Conservation (phyloP, 2,329 filamentous ascomycete species). For the Aureobasidium pullulans region DNA sequence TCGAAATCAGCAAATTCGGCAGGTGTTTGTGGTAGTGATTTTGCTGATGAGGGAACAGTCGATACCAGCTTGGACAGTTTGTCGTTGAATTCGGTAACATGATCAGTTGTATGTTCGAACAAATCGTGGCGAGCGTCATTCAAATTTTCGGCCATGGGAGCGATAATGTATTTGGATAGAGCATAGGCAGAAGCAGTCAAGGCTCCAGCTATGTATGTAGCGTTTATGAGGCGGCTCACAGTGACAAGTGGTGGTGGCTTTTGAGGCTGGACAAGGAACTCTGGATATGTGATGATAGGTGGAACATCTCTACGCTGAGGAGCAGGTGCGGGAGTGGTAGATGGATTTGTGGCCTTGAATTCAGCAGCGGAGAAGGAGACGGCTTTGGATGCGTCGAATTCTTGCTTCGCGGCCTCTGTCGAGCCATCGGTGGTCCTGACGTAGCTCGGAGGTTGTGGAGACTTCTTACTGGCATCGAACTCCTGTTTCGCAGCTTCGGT, state of each 20-base stretch:
- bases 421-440: constrained; percentile 9
- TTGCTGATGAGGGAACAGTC: constrained; percentile 44
- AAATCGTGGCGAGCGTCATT: constrained; percentile 52
- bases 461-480: constrained; percentile 4
- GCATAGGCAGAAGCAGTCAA: constrained; percentile 58
- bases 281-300: constrained; percentile 60
- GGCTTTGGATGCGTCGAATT: constrained; percentile 9
- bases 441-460: not conserved
- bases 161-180: constrained; percentile 60
- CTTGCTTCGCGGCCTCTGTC: not conserved
- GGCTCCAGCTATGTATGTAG: constrained; percentile 50
- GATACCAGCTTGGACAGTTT: constrained; percentile 55
- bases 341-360: constrained; percentile 59
- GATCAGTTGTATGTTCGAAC: constrained; percentile 42
- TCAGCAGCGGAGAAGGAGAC: constrained; percentile 58
- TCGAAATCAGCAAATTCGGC: constrained; percentile 38
- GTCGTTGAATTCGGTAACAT: constrained; percentile 49
- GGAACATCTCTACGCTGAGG: constrained; percentile 38
- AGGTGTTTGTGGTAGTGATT: constrained; percentile 19
- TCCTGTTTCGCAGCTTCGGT: constrained; percentile 2
- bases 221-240: constrained; percentile 47
- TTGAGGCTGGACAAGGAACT: constrained; percentile 53
- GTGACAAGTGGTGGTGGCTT: constrained; percentile 55
- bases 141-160: constrained; percentile 51
- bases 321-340: not conserved